A percentile compares a stretch with the other conserved stretches of the same genome.
Conservation (phyloP, 2,329 filamentous ascomycete genomes). For the Botrytis paeoniae region DNA sequence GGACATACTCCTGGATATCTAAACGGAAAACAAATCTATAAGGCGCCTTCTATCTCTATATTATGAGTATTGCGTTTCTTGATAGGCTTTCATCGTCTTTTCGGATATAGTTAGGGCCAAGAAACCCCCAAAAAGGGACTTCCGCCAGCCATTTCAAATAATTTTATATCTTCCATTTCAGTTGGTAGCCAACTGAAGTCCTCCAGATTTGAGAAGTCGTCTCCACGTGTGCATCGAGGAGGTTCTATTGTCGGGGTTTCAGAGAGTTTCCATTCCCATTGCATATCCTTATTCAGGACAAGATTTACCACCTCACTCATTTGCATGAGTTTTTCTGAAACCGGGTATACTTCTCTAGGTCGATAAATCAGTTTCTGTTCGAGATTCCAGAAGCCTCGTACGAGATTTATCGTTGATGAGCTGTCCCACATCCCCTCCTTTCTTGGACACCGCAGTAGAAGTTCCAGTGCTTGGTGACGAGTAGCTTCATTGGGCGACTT, state of each 20-base stretch:
- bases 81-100: background rate
- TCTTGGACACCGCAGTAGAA: constrained; percentile 30
- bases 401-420: constrained; percentile 23
- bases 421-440: constrained; percentile 38
- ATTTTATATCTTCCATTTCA: background rate
- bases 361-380: constrained; percentile 19
- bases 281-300: constrained; percentile 15
- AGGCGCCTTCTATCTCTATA: background rate
- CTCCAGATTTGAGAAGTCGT: background rate
- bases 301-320: constrained; percentile 18
- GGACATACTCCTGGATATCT: background rate
- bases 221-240: background rate
- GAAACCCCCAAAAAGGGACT: background rate
- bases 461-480: constrained; percentile 28
- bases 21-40: background rate
- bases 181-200: background rate
- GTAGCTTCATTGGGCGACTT: constrained; percentile 25
- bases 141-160: background rate
- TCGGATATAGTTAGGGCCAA: background rate
- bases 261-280: constrained; percentile 20
- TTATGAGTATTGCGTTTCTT: background rate
- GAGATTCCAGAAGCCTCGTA: constrained; percentile 31
- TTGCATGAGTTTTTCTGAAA: background rate
- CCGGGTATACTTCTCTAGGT: background rate
- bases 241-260: background rate